phyloP scores from a whole-genome alignment of 1,139 yeast species.

The Pichia kudriavzevii region DNA sequence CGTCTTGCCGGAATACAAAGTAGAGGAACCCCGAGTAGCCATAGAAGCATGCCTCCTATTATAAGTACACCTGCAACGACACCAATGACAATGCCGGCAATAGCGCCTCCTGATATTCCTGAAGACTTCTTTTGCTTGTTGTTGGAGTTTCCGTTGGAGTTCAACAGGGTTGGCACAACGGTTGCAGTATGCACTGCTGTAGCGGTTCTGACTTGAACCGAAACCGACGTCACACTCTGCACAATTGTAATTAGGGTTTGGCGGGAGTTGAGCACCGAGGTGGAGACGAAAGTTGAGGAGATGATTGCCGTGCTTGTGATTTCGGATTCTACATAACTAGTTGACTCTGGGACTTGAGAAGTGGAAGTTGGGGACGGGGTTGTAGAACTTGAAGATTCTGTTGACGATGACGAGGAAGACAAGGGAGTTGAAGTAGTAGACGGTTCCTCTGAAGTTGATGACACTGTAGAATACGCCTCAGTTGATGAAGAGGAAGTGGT shows the following conservation, averaged over 20 bases:
- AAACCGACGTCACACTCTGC: slow-evolving; percentile 15
- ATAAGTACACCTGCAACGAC: slow-evolving; percentile 43
- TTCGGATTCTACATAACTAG: slow-evolving; percentile 6
- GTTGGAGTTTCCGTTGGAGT: slow-evolving; percentile 1
- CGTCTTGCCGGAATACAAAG: slow-evolving; percentile 31
- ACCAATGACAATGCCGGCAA: slow-evolving; percentile 70
- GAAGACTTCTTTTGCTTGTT: slow-evolving; percentile 4
- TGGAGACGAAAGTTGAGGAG: slow-evolving; percentile 22
- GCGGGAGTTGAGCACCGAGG: slow-evolving; percentile 21
- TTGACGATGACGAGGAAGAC: slow-evolving; percentile 16
- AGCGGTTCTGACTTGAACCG: slow-evolving; percentile 15
- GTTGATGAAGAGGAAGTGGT: slow-evolving; percentile 13
- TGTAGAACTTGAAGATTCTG: slow-evolving; percentile 11
- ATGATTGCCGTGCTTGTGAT: slow-evolving; percentile 4
- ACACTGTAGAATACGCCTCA: background rate
- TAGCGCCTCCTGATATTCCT: slow-evolving; percentile 43
- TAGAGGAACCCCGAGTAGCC: slow-evolving; percentile 29
- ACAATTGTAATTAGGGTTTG: slow-evolving; percentile 17
- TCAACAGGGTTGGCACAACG: slow-evolving; percentile 12
- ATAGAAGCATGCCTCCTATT: slow-evolving; percentile 33
- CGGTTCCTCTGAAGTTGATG: slow-evolving; percentile 14
- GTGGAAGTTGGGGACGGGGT: slow-evolving; percentile 13
- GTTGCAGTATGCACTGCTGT: slow-evolving; percentile 12
- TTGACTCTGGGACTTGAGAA: slow-evolving; percentile 15
- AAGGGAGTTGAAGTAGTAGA: slow-evolving; percentile 9